Evolutionary conservation across 2,329 filamentous ascomycete genomes (phyloP).

Genomic region (Cryoendolithus antarcticus): DNA sequence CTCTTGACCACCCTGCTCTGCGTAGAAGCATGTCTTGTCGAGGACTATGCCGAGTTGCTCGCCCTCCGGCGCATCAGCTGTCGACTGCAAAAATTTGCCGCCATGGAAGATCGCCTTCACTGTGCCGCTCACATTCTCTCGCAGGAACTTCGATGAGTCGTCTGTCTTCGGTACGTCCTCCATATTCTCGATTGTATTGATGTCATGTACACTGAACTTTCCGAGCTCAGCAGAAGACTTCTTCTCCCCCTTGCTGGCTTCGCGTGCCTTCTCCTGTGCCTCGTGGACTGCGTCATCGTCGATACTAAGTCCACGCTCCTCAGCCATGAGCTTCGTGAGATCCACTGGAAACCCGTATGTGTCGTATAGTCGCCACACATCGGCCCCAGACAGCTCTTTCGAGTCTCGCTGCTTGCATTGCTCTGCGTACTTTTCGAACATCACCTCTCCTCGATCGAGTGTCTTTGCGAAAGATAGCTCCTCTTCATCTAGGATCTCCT

Average conservation of each 20-base stretch:
- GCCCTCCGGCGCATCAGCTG: slow-evolving; percentile 59
- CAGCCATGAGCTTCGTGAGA: slow-evolving; percentile 89
- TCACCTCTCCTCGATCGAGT: slow-evolving; percentile 81
- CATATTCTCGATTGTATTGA: slow-evolving; percentile 73
- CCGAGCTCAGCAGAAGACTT: slow-evolving; percentile 68
- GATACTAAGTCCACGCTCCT: slow-evolving; percentile 75
- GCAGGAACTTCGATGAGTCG: slow-evolving; percentile 70
- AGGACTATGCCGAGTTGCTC: slow-evolving; percentile 81
- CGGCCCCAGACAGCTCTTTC: slow-evolving; percentile 64
- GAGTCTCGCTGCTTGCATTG: slow-evolving; percentile 51
- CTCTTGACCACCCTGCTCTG: slow-evolving; percentile 92
- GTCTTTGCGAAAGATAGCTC: slow-evolving; percentile 89
- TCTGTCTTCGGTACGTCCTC: slow-evolving; percentile 64
- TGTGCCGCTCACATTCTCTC: slow-evolving; percentile 61
- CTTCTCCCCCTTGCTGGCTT: slow-evolving; percentile 91
- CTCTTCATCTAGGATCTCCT: slow-evolving; percentile 88
- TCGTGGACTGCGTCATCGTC: slow-evolving; percentile 76
- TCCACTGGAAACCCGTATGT: slow-evolving; percentile 97
- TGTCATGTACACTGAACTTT: slow-evolving; percentile 88
- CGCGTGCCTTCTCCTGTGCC: slow-evolving; percentile 76
- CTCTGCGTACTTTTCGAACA: slow-evolving; percentile 85
- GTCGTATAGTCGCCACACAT: slow-evolving; percentile 94
- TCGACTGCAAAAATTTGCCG: slow-evolving; percentile 64
- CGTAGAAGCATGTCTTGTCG: slow-evolving; percentile 93
- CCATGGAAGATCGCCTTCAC: slow-evolving; percentile 79